phyloP scores from a whole-genome alignment of 164 flowering plant species.

The Vitis cinerea region DNA sequence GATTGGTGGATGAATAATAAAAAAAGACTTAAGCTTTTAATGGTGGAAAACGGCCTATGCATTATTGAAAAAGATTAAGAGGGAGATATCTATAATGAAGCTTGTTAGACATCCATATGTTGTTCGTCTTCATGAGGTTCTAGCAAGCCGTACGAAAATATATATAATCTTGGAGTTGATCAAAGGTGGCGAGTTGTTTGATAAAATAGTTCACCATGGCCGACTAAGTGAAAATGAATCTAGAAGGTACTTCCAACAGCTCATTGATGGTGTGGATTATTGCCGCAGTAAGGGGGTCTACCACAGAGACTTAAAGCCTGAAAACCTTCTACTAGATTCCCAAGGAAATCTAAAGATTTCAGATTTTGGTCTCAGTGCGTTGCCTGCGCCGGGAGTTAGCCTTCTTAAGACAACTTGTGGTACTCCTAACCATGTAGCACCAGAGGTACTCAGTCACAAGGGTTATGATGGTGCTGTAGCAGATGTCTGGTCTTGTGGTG shows the following conservation, averaged over 20 bases:
- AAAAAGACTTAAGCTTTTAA: too few species aligned
- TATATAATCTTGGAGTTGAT: conserved; percentile 95
- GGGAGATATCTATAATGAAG: conserved; percentile 98
- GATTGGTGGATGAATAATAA: too few species aligned
- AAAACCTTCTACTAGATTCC: conserved; percentile 94
- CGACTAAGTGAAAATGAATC: conserved; percentile 88
- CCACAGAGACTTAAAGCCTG: conserved; percentile 99
- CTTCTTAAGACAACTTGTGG: conserved; percentile 98
- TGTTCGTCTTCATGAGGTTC: conserved; percentile 93
- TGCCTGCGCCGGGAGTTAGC: conserved; percentile 71
- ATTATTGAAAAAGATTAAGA: conserved; percentile 80
- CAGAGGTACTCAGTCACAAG: conserved; percentile 97
- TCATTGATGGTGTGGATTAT: conserved; percentile 94
- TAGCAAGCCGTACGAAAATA: conserved; percentile 95
- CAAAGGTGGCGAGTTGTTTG: conserved; percentile 98
- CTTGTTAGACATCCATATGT: conserved; percentile 94
- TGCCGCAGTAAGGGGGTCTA: conserved; percentile 98
- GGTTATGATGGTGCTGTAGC: conserved; percentile 96
- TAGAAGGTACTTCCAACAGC: conserved; percentile 88
- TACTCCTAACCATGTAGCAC: conserved; percentile 98
- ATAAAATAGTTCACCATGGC: conserved; percentile 90
- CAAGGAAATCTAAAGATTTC: conserved; percentile 90
- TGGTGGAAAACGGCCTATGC: neutral
- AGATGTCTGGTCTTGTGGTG: conserved; percentile 98
- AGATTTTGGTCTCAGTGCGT: conserved; percentile 98